Evolutionary conservation across 164 flowering plant species (phyloP), one percentile per base, ranked within the genome.

Genomic region (Santalum album): DNA sequence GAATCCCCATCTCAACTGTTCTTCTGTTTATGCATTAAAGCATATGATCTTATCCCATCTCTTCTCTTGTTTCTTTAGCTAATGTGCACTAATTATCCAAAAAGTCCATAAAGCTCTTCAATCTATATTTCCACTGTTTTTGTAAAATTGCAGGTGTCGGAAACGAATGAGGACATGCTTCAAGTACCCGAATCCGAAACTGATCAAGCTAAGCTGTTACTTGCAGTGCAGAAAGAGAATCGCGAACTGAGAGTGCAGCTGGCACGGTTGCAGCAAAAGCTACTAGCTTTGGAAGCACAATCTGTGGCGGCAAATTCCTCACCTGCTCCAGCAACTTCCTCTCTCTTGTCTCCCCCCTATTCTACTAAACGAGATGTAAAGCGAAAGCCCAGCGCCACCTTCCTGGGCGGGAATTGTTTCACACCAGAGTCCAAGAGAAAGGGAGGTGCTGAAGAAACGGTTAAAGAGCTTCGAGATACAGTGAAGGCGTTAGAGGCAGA

Each of bases 201-300:
- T 1, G 89, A 83, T 53, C 87, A 78, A 69, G 86, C 89, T 47
- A 87, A 83, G 67, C 69, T 87, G 27, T 36, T 90, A 19, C 77
- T 87, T 9, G 89, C 85, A 65, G 55, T 90, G 67, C 96, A 90
- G 62, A 87, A 82, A 62, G 91, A 87, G 62, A 87, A 90, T 60
- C 75, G 86, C 7, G 94, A 87, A 25, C 61, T 90, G 55, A 69
- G 96, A 52, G 76, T 74, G 12, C 89, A 79, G 45, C 53, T 85
- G 64, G 94, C 83, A 39, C 72, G 74, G 7, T 86, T 77, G 62
- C 86, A 85, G 50, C 91, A 90, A 54, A 87, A 83, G 55, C 57
- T 90, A 26, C 62, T 83, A 15, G 65, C 75, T 12, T 53, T 82
- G 14, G 79, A 87, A 61, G 86, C 89, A 36, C 80, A 90, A 52